Base-by-base conservation (phyloP, 352 stramenopile species). In the Globisporangium sylvaticum region DNA sequence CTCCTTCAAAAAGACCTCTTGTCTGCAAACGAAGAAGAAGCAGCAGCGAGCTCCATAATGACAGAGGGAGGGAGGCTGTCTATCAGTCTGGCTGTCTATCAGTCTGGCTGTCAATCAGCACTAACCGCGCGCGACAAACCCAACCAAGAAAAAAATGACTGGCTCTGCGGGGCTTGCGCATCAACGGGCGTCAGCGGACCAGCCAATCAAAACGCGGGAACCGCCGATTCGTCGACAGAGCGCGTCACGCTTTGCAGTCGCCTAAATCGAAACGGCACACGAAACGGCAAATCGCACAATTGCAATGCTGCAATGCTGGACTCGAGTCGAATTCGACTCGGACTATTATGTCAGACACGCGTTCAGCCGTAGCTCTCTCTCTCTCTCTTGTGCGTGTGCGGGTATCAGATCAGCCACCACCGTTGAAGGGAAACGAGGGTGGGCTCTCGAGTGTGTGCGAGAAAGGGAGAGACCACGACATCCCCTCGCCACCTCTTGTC, bases 1-100 rank as follows among this genome's bases (percentile, higher is more conserved):
- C 22, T 27, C 34, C n/a, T 37, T 37, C 31, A 37, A 32, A 44
- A 22, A 48, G 48, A 65, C 42, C 59, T 54, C 59, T 57, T 57
- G 59, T 3, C 59, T 65, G 59, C 59, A 57, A 65, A 65, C 46
- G 46, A 66, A 61, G 29, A 58, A 39, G 37, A 25, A 31, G 18
- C 39, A 48, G 31, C 31, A 34, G 5, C 31, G 10, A 48, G 42
- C 42, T 50, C 42, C 42, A n/a, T 9, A 12, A n/a, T 20, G 9
- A 50, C 6, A 3, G 31, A 37, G 31, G 31, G 31, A 37, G 5
- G 31, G 1, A 9, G 0, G 39, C 39, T 20, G 15, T 46, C 10
- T 42, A 37, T 37, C 39, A 7, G 39, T n/a, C 15, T 48, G 39
- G 15, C 39, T 50, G 42, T n/a, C 42, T 24, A 3, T 50, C 42